Evolutionary conservation across 768 basidiomycete species (phyloP).

Genomic region (Gyrodon lividus): DNA sequence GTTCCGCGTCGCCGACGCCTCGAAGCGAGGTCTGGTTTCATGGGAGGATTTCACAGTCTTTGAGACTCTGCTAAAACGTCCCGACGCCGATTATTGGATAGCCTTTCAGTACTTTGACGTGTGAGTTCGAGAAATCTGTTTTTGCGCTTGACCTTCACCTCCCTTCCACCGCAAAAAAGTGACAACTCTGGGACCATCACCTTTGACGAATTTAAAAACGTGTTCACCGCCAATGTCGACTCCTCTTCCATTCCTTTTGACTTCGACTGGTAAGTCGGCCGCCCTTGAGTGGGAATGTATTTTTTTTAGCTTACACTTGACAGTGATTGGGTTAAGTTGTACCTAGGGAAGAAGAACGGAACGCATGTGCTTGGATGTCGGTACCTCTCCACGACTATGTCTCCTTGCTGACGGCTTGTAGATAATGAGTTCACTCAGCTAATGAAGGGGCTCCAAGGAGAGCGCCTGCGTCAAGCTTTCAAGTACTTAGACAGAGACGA

Average conservation of each 20-base stretch:
- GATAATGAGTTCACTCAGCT: slow-evolving; percentile 97
- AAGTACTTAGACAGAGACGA: slow-evolving; percentile 85
- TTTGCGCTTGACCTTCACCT: slow-evolving; percentile 2
- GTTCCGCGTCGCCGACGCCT: slow-evolving; percentile 84
- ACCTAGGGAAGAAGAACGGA: slow-evolving; percentile 91
- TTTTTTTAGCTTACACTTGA: slow-evolving; percentile 3
- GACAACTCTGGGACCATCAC: slow-evolving; percentile 91
- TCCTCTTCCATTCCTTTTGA: slow-evolving; percentile 88
- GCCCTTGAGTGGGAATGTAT: neutral
- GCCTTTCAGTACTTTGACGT: slow-evolving; percentile 96
- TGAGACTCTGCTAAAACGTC: slow-evolving; percentile 87
- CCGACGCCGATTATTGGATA: slow-evolving; percentile 97
- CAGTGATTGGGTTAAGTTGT: slow-evolving; percentile 95
- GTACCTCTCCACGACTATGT: slow-evolving; percentile 26
- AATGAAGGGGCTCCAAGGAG: slow-evolving; percentile 98
- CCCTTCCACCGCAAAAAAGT: slow-evolving; percentile 39
- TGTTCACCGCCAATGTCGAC: slow-evolving; percentile 78
- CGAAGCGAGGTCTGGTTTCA: slow-evolving; percentile 72
- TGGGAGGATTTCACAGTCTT: slow-evolving; percentile 98
- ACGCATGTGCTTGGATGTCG: slow-evolving; percentile 88
- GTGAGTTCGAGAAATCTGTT: slow-evolving; percentile 48
- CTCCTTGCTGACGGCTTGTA: slow-evolving; percentile 29
- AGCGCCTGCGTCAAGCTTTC: slow-evolving; percentile 95
- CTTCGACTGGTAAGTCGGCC: slow-evolving; percentile 72
- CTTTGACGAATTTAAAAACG: slow-evolving; percentile 93